Base-by-base conservation (phyloP, 192 early-diverging fungal genomes). In the Linnemannia elongata region DNA sequence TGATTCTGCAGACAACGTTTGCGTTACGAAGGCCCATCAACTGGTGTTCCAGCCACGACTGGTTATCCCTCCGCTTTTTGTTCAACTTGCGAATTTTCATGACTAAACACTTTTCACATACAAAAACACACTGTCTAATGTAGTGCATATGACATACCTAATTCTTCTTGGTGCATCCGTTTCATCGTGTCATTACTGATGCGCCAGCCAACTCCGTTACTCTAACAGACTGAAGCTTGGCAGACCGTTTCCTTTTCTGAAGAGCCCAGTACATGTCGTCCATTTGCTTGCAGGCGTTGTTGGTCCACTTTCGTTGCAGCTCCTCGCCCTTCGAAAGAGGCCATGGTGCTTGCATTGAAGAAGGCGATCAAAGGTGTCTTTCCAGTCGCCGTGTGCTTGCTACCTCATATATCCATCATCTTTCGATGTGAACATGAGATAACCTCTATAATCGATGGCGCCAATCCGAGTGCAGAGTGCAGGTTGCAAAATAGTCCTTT, bases 301-400 rank as follows among this genome's bases (percentile, higher is more conserved):
- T 76, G 44, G 3, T 27, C 81, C 81, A 76, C 75, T 82, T n/a
- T 72, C 54, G 69, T 82, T 82, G 68, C 41, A 82, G 27, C 54
- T 20, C 81, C 75, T 72, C 35, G 54, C 75, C 81, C 69, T 63
- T 76, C 45, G 72, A 82, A 39, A n/a, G 24, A 82, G 81, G 72
- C 81, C 75, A 10, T 27, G 39, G 75, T 54, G 66, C 69, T 72
- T 71, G 54, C 33, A 76, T 35, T 82, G 81, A 36, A 76, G 81
- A 66, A 81, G 80, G 24, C 74, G 80, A 81, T 81, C 81, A 71
- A 76, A 77, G 74, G 74, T 76, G 38, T 7, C 69, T 60, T 33
- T 82, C 81, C 81, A 76, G 69, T 82, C 81, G 0, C 75, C 35
- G 75, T 82, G 75, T 63, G 81, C 81, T 76, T 82, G 74, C 41